Base-by-base conservation (phyloP, 2,329 filamentous ascomycete species). In the Tolypocladium nubicola region DNA sequence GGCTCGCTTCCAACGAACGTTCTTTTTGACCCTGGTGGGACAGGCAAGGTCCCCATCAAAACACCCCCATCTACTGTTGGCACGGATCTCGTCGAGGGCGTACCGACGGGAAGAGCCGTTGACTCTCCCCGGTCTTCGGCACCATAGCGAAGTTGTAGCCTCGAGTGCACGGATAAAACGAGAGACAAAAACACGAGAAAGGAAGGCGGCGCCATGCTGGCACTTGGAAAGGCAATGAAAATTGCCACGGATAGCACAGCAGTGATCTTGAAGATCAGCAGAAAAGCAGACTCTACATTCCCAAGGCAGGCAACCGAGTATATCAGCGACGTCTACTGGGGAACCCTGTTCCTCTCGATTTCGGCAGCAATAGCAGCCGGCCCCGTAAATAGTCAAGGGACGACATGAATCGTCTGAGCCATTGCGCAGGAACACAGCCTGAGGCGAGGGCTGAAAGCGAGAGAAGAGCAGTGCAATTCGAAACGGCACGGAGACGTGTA, bases 131-230 rank as follows among this genome's bases (percentile, higher is more conserved):
- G 40, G 26, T 58, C 41, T 40, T 61, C 43, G 7, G 55, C 53
- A 14, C 55, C 60, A 43, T 58, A 45, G 33, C 33, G 60, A 37
- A 56, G 26, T n/a, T 59, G 59, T 4, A 60, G 61, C 53, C 59
- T 56, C 23, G 60, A 60, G 1, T 58, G 56, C 14, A 49, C 59
- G 1, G 60, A 54, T 7, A 59, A 16, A 23, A 55, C 49, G 7
- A 60, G 52, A 39, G 57, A 56, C 14, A 61, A 21, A n/a, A 60
- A 35, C 16, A 40, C n/a, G 30, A 61, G 39, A 37, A 59, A 47
- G 4, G 50, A 50, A 11, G 55, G 41, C 4, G 55, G 52, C 33
- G 55, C 56, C 59, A 61, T 61, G 56, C 45, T 56, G 56, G 53
- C 19, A 37, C 53, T 30, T 33, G 30, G 45, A 47, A 23, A 39